A percentile compares a stretch with the other conserved stretches of the same genome.
Conservation (phyloP, 441 rosid genomes). For the Adansonia grandidieri region DNA sequence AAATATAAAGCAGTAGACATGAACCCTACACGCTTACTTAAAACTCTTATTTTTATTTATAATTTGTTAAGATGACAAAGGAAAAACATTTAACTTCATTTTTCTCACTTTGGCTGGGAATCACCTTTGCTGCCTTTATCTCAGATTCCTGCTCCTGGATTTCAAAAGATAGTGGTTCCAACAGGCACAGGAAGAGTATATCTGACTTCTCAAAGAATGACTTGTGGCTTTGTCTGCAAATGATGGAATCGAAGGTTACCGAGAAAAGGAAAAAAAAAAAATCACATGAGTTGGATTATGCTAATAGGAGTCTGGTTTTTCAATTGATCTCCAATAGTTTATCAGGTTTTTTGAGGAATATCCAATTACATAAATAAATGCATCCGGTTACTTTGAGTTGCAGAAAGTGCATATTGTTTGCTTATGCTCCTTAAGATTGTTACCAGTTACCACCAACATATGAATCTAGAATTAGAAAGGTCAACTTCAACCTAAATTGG, state of each 20-base stretch:
- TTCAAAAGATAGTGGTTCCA: conserved; percentile 61
- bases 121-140: conserved; percentile 82
- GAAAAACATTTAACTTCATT: neutral
- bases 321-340: too few species aligned
- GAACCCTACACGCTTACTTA: neutral
- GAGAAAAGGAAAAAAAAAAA: neutral
- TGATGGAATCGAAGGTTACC: neutral
- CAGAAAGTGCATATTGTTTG: neutral
- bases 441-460: neutral
- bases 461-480: neutral
- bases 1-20: neutral
- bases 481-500: neutral
- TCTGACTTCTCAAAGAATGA: conserved; percentile 9
- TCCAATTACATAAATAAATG: neutral
- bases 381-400: neutral
- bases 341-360: neutral
- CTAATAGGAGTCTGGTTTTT: neutral
- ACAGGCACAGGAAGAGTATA: conserved; percentile 9
- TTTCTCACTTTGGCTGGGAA: neutral
- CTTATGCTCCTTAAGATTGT: neutral
- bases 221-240: conserved; percentile 70
- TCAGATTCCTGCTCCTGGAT: conserved; percentile 70
- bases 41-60: neutral
- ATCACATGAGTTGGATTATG: neutral
- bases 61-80: neutral